phyloP scores from a whole-genome alignment of 768 basidiomycete species.

The Tricholomella constricta region DNA sequence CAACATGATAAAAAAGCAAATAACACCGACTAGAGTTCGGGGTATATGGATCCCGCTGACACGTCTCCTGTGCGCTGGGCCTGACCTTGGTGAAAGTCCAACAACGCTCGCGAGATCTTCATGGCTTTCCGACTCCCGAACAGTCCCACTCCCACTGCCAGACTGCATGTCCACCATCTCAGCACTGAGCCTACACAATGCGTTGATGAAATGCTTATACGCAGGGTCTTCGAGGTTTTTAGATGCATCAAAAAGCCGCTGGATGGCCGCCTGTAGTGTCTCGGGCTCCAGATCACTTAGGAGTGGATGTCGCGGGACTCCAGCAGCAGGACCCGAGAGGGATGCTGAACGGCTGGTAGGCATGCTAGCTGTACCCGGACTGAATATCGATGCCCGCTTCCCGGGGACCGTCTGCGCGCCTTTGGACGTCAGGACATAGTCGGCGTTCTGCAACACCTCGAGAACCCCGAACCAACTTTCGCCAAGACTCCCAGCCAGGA shows the following conservation, averaged over 20 bases:
- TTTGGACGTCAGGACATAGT: conserved; percentile 80
- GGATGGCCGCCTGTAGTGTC: conserved; percentile 70
- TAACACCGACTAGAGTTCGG: conserved; percentile 62
- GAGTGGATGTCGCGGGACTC: conserved; percentile 53
- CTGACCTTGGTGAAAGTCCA: conserved; percentile 41
- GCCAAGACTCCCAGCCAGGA: conserved; percentile 84
- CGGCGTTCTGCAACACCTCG: conserved; percentile 92
- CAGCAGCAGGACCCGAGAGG: conserved; percentile 24
- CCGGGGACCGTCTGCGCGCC: conserved; percentile 36
- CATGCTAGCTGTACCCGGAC: conserved; percentile 29
- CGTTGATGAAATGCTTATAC: conserved; percentile 73
- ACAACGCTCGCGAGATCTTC: conserved; percentile 39
- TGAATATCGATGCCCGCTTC: conserved; percentile 31
- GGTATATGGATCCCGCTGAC: conserved; percentile 90
- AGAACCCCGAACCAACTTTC: conserved; percentile 91
- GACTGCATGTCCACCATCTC: conserved; percentile 94
- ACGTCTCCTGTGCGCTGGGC: conserved; percentile 59
- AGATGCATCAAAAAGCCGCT: conserved; percentile 84
- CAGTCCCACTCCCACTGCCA: conserved; percentile 34
- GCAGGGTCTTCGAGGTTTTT: conserved; percentile 82
- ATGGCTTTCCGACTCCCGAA: conserved; percentile 37
- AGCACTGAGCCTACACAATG: conserved; percentile 82
- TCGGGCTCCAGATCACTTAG: conserved; percentile 77
- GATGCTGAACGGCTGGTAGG: conserved; percentile 43
- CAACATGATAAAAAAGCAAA: not conserved